Conservation (phyloP, 805 yeast genomes). For the Teunomyces funiuensis region DNA sequence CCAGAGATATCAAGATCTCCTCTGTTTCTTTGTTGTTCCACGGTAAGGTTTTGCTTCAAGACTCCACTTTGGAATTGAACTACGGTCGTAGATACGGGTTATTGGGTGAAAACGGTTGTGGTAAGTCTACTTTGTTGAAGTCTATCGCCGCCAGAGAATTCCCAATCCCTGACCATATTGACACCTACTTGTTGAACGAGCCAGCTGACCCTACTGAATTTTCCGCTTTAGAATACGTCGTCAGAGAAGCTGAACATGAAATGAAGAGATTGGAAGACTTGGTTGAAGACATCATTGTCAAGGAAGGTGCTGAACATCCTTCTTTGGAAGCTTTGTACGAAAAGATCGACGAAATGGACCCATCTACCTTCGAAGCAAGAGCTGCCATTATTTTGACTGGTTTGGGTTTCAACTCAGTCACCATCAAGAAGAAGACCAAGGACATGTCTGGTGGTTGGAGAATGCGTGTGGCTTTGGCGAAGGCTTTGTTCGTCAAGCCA, state of each 20-base stretch:
- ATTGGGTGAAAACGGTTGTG: slow-evolving; percentile 98
- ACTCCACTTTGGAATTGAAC: slow-evolving; percentile 87
- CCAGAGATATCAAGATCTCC: slow-evolving; percentile 90
- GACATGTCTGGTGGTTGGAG: slow-evolving; percentile 99
- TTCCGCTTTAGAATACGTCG: slow-evolving; percentile 94
- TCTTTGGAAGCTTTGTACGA: slow-evolving; percentile 86
- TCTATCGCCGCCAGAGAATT: slow-evolving; percentile 94
- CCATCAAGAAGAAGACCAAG: slow-evolving; percentile 91
- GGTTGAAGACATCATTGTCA: slow-evolving; percentile 85
- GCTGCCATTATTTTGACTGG: slow-evolving; percentile 95
- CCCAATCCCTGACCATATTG: slow-evolving; percentile 91
- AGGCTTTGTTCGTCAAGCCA: slow-evolving; percentile 97
- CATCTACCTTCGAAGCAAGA: slow-evolving; percentile 91
- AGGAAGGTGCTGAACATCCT: slow-evolving; percentile 92
- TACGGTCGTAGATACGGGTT: slow-evolving; percentile 97
- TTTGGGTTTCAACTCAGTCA: slow-evolving; percentile 88
- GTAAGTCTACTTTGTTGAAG: slow-evolving; percentile 92
- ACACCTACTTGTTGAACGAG: slow-evolving; percentile 90
- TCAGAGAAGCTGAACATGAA: slow-evolving; percentile 92
- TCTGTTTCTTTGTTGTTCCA: slow-evolving; percentile 92
- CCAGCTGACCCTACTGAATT: slow-evolving; percentile 94
- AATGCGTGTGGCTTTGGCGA: slow-evolving; percentile 98
- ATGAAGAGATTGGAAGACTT: slow-evolving; percentile 86
- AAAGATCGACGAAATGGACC: slow-evolving; percentile 94
- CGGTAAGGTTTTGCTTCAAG: slow-evolving; percentile 95